Evolutionary conservation across 441 rosid genomes (phyloP), one percentile per base, ranked within the genome.

Genomic region (Heliophila coronopifolia): DNA sequence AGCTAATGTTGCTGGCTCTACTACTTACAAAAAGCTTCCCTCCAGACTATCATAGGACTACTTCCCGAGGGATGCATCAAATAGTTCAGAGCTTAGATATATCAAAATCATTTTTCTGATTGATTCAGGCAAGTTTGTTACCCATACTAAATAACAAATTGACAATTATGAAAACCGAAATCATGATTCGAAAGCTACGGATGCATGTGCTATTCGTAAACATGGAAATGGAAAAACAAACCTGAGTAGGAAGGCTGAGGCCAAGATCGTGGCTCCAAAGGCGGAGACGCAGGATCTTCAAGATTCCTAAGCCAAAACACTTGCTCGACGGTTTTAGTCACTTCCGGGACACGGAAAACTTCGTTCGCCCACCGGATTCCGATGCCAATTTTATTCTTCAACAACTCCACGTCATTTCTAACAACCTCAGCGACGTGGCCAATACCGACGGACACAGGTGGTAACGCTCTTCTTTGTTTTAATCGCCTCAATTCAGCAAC

Each of bases 181-280:
- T 23, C 26, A n/a, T n/a, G n/a, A n/a, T n/a, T n/a, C n/a, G n/a
- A n/a, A n/a, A n/a, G n/a, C n/a, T n/a, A n/a, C n/a, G n/a, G n/a
- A n/a, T n/a, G n/a, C n/a, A n/a, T n/a, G n/a, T n/a, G n/a, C n/a
- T n/a, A n/a, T n/a, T n/a, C n/a, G n/a, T n/a, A n/a, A n/a, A n/a
- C n/a, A n/a, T n/a, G n/a, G n/a, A n/a, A n/a, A n/a, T 6, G 11
- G 17, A 13, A 7, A 42, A 31, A 0, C 24, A 12, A 40, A 90
- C 98, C 96, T 73, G 85, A 77, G 71, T 91, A 91, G 1, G 56
- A 75, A 64, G 84, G 85, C 6, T 76, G 78, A 20, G 98, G 96
- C 93, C 78, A 84, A 39, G 72, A 43, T 31, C 46, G 64, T 10
- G 74, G 65, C 54, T 78, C 59, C 45, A 48, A 7, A 0, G 66